phyloP scores from a whole-genome alignment of 148 eudicot species.

The Pharnaceum exiguum region DNA sequence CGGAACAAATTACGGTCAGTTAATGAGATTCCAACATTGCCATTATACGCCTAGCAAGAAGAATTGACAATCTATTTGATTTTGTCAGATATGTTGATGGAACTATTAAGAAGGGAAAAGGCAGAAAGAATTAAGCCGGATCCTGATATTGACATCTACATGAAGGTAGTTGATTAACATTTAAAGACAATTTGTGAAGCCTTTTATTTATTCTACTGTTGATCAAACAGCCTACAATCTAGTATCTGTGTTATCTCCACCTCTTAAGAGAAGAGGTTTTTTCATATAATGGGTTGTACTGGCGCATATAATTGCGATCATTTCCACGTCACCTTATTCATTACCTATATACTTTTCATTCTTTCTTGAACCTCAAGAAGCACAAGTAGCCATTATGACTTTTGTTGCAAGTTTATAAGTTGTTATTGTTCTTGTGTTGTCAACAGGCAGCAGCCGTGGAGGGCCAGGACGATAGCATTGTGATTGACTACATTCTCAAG shows the following conservation, averaged over 20 bases:
- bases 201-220: neutral
- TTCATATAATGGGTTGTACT: no score
- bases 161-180: constrained; percentile 48
- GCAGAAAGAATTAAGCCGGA: constrained; percentile 61
- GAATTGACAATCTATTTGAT: no score
- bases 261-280: no score
- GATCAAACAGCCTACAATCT: neutral
- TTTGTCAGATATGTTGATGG: constrained; percentile 90
- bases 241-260: no score
- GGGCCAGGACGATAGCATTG: constrained; percentile 27
- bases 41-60: neutral
- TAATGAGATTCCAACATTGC: constrained; percentile 1
- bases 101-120: constrained; percentile 81
- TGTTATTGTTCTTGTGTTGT: no score
- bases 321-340: no score
- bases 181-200: constrained; percentile 6
- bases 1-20: constrained; percentile 68
- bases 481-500: constrained; percentile 32
- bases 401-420: neutral
- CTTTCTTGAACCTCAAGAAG: no score
- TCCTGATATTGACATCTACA: constrained; percentile 80
- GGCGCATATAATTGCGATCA: no score
- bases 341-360: no score
- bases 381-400: neutral
- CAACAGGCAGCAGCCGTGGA: constrained; percentile 21